These are phyloP conservation scores for Fusarium abutilonis DNA, from an alignment of 2,329 filamentous ascomycete species.

Conservation along the genomic window DNA sequence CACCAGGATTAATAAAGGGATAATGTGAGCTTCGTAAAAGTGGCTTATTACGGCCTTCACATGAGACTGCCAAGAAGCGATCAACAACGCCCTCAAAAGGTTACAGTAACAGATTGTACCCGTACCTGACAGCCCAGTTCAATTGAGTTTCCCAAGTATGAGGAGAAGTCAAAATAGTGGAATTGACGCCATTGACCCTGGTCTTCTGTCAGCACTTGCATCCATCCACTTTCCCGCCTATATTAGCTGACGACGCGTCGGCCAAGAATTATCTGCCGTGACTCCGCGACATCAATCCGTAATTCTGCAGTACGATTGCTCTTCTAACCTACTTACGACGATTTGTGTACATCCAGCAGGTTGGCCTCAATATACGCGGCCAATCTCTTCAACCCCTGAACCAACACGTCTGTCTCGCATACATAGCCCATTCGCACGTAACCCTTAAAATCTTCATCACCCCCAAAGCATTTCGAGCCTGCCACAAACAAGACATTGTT, in stretches of 20 bases:
- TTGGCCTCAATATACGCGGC: constrained; percentile 51
- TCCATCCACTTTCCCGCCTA: constrained; percentile 33
- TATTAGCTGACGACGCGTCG: constrained; percentile 42
- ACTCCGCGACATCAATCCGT: constrained; percentile 25
- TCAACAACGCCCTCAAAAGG: constrained; percentile 23
- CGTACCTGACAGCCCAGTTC: constrained; percentile 30
- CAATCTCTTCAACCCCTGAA: constrained; percentile 68
- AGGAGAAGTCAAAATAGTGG: constrained; percentile 8
- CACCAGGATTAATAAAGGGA: neutral
- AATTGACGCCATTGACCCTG: constrained; percentile 18
- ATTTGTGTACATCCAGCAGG: neutral
- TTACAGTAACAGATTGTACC: constrained; percentile 12
- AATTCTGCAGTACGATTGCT: neutral
- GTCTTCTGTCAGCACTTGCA: constrained; percentile 17
- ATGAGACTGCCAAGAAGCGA: constrained; percentile 33
- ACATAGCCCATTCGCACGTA: constrained; percentile 83
- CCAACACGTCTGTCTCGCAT: constrained; percentile 74
- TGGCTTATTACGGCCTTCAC: neutral
- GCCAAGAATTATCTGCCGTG: constrained; percentile 35
- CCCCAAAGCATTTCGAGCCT: constrained; percentile 77
- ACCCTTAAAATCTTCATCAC: constrained; percentile 71
- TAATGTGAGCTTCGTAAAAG: constrained; percentile 21
- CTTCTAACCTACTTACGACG: constrained; percentile 1
- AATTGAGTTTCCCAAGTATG: constrained; percentile 23
- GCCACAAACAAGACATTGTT: constrained; percentile 80